These are phyloP conservation scores for Tulasnella sp. DNA, from an alignment of 768 basidiomycete genomes.

Conservation along the genomic window DNA sequence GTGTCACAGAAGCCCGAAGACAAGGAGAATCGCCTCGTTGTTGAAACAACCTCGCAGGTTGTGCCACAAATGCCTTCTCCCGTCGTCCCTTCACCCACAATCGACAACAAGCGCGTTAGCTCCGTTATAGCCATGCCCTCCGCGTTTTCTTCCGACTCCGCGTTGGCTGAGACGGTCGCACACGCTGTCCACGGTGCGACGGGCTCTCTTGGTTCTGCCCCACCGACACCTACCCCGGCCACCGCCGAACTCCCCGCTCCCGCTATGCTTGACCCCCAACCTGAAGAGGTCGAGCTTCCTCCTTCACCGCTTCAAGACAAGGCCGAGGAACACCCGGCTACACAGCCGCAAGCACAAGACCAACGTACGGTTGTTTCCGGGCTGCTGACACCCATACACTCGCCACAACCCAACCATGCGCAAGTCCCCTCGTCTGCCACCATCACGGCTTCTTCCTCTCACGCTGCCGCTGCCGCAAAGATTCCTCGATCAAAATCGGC, in stretches of 20 bases:
- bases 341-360: not conserved
- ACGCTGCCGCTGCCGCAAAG: constrained; percentile 38
- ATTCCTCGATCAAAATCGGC: not conserved
- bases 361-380: constrained; percentile 8
- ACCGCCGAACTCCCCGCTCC: constrained; percentile 5
- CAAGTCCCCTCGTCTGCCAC: constrained; percentile 34
- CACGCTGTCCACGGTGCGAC: not conserved
- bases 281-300: constrained; percentile 10
- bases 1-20: not conserved
- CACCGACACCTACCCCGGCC: constrained; percentile 14
- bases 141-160: constrained; percentile 12
- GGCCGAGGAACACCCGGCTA: not conserved
- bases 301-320: not conserved
- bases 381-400: constrained; percentile 31
- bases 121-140: constrained; percentile 10
- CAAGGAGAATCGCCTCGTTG: no score
- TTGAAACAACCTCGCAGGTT: no score
- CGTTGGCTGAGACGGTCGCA: not conserved
- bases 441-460: constrained; percentile 74
- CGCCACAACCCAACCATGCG: constrained; percentile 26
- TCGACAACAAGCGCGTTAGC: constrained; percentile 7
- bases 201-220: constrained; percentile 5
- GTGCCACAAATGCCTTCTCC: not conserved
- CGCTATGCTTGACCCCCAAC: not conserved
- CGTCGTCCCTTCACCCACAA: not conserved